These are phyloP conservation scores for Aspergillus felis DNA, from an alignment of 2,329 filamentous ascomycete genomes.

Conservation along the genomic window DNA sequence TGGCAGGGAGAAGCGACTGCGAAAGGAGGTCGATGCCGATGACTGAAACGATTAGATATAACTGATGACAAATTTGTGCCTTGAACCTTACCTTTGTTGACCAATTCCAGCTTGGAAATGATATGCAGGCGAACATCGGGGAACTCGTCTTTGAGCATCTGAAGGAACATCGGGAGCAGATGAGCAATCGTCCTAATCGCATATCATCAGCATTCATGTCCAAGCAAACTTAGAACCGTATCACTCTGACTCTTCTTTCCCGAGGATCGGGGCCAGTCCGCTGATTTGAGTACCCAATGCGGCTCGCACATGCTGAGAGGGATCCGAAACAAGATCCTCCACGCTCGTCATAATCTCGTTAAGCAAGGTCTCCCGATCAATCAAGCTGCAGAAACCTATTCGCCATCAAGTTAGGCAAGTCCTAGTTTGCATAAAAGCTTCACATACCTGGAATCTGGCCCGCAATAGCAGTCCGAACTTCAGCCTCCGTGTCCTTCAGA, in stretches of 20 bases:
- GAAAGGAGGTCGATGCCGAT: slow-evolving; percentile 97
- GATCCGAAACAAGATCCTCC: slow-evolving; percentile 93
- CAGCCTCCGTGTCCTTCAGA: slow-evolving; percentile 94
- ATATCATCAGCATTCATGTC: slow-evolving; percentile 8
- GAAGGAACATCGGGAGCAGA: slow-evolving; percentile 95
- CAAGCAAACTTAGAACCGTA: background rate
- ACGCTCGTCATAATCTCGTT: slow-evolving; percentile 96
- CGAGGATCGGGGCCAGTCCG: slow-evolving; percentile 90
- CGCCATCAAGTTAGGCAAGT: slow-evolving; percentile 16
- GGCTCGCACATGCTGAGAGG: slow-evolving; percentile 93
- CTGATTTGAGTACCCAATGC: slow-evolving; percentile 96
- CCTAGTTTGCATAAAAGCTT: background rate
- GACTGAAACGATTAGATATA: slow-evolving; percentile 50
- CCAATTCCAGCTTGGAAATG: slow-evolving; percentile 98
- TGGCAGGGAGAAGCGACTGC: slow-evolving; percentile 92
- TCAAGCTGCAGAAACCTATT: slow-evolving; percentile 80
- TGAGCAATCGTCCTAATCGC: slow-evolving; percentile 79
- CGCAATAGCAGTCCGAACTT: slow-evolving; percentile 93
- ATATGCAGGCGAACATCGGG: slow-evolving; percentile 97
- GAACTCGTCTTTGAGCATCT: slow-evolving; percentile 99
- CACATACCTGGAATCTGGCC: slow-evolving; percentile 81
- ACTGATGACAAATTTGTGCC: background rate
- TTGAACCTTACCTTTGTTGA: slow-evolving; percentile 73
- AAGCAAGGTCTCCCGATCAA: slow-evolving; percentile 82
- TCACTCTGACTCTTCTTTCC: slow-evolving; percentile 82